A percentile compares a stretch with the other conserved stretches of the same genome.
phyloP scores from a whole-genome alignment of 495 filamentous ascomycete species.

The Aspergillus bertholletiae region DNA sequence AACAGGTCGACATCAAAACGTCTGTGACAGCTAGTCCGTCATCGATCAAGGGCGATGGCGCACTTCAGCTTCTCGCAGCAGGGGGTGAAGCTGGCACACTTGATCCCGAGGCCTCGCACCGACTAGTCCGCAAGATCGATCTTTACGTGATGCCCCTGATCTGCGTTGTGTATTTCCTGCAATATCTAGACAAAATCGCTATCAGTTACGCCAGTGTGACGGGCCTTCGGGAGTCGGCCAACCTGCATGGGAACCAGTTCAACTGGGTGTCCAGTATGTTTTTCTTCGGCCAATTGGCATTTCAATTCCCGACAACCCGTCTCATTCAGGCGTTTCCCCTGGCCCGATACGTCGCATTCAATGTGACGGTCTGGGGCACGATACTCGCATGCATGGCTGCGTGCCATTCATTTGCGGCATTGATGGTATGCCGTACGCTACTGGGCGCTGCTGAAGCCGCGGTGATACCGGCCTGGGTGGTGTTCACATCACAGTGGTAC shows the following conservation, averaged over 20 bases:
- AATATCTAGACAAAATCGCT: slow-evolving; percentile 50
- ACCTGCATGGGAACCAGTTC: slow-evolving; percentile 38
- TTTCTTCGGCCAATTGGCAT: slow-evolving; percentile 38
- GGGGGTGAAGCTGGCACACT: background rate
- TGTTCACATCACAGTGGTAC: slow-evolving; percentile 47
- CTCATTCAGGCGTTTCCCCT: slow-evolving; percentile 45
- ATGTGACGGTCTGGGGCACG: slow-evolving; percentile 52
- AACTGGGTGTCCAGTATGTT: slow-evolving; percentile 42
- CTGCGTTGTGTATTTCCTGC: slow-evolving; percentile 27
- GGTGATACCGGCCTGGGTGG: slow-evolving; percentile 50
- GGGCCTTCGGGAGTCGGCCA: slow-evolving; percentile 27
- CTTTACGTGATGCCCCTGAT: slow-evolving; percentile 42
- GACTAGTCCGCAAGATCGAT: slow-evolving; percentile 40
- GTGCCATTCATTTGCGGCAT: slow-evolving; percentile 36
- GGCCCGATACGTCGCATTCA: slow-evolving; percentile 48
- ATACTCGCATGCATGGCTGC: slow-evolving; percentile 51
- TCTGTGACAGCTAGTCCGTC: background rate
- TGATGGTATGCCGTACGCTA: slow-evolving; percentile 49
- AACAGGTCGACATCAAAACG: background rate
- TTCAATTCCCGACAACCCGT: slow-evolving; percentile 41
- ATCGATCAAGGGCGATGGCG: background rate
- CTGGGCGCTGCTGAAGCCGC: slow-evolving; percentile 60
- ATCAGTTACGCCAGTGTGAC: slow-evolving; percentile 42
- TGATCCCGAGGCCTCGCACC: background rate
- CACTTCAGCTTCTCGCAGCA: slow-evolving; percentile 2